phyloP scores from a whole-genome alignment of 306 rosid species.

The Mimosa bimucronata region DNA sequence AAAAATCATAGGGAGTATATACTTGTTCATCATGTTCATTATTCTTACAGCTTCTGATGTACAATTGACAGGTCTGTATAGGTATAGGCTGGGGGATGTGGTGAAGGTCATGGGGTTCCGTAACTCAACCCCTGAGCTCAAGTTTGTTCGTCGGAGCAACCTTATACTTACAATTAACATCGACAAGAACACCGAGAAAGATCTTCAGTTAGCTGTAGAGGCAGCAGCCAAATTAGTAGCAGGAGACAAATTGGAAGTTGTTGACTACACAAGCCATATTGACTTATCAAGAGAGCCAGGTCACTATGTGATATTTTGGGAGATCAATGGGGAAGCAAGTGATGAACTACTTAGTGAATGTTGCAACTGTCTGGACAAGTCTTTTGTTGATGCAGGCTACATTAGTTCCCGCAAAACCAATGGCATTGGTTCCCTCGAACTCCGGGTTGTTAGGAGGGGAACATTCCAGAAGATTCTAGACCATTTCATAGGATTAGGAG shows the following conservation, averaged over 20 bases:
- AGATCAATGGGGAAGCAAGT: conserved; percentile 71
- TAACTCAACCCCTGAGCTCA: conserved; percentile 75
- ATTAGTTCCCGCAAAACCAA: conserved; percentile 64
- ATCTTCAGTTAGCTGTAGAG: conserved; percentile 74
- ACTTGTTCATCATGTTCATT: too few species aligned
- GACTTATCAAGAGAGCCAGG: conserved; percentile 73
- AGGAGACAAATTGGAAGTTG: conserved; percentile 66
- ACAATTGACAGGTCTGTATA: conserved; percentile 67
- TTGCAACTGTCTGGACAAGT: conserved; percentile 68
- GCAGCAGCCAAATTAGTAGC: conserved; percentile 58
- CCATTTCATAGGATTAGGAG: conserved; percentile 64
- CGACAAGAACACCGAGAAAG: conserved; percentile 91
- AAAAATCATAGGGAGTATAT: too few species aligned
- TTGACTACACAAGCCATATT: conserved; percentile 76
- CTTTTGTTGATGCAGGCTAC: conserved; percentile 83
- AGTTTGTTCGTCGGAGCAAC: conserved; percentile 63
- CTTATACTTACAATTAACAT: conserved; percentile 74
- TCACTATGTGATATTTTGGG: conserved; percentile 91
- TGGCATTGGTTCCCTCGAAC: conserved; percentile 72
- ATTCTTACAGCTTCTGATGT: neutral
- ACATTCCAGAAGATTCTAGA: conserved; percentile 76
- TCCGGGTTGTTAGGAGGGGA: conserved; percentile 67
- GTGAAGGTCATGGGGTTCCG: conserved; percentile 79
- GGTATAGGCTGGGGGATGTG: conserved; percentile 80
- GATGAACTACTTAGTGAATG: conserved; percentile 73